phyloP scores from a whole-genome alignment of 129 eudicot species.

The Flaveria linearis region DNA sequence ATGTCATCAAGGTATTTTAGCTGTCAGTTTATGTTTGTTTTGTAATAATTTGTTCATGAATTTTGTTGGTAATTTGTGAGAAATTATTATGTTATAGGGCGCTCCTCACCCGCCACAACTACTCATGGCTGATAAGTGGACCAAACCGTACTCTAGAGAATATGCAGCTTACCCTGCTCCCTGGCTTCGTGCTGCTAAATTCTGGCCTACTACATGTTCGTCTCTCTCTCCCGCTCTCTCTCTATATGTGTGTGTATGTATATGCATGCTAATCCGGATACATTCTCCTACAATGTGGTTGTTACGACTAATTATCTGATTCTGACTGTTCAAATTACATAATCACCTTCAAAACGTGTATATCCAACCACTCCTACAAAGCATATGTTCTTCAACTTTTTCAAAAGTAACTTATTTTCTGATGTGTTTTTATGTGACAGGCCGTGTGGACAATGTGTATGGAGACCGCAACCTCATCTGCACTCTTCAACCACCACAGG shows the following conservation, averaged over 20 bases:
- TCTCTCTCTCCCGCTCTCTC: background rate
- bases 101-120: constrained; percentile 95
- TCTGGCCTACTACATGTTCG: constrained; percentile 97
- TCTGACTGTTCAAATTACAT: no score
- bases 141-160: constrained; percentile 90
- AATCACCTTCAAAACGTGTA: background rate
- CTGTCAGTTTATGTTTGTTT: constrained; percentile 9
- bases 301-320: background rate
- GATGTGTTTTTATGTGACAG: constrained; percentile 34
- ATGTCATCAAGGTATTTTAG: constrained; percentile 78
- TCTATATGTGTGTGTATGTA: background rate
- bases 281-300: background rate
- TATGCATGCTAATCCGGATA: background rate
- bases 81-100: constrained; percentile 55
- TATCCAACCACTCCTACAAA: background rate
- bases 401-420: background rate
- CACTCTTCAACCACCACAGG: constrained; percentile 80
- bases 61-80: background rate
- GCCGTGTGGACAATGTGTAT: constrained; percentile 94
- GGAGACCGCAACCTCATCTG: constrained; percentile 95
- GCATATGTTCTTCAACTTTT: background rate
- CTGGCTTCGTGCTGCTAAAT: constrained; percentile 87
- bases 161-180: constrained; percentile 96
- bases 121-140: constrained; percentile 95
- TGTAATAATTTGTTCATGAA: background rate